phyloP scores from a whole-genome alignment of 495 filamentous ascomycete species.

The Xylaria acuta region DNA sequence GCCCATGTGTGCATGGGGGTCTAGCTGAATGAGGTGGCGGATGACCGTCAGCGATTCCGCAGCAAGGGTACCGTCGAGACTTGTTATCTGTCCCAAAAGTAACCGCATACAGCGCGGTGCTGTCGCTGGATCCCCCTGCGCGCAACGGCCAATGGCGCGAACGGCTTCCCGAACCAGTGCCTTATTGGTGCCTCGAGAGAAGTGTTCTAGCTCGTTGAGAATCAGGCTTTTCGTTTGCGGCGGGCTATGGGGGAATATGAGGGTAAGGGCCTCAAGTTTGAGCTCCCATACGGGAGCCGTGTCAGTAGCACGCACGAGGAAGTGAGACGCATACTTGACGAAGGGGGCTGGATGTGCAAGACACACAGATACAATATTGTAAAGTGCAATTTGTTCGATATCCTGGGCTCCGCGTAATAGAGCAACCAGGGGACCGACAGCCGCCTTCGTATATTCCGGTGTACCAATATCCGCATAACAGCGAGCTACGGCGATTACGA shows the following conservation, averaged over 20 bases:
- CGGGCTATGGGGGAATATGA: slow-evolving; percentile 85
- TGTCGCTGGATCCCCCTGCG: slow-evolving; percentile 73
- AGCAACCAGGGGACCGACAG: slow-evolving; percentile 84
- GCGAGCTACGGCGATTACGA: slow-evolving; percentile 85
- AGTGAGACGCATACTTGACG: slow-evolving; percentile 83
- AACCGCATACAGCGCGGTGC: slow-evolving; percentile 79
- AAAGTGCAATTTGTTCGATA: slow-evolving; percentile 85
- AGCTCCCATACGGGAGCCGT: slow-evolving; percentile 84
- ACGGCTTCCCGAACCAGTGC: slow-evolving; percentile 86
- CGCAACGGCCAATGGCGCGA: slow-evolving; percentile 89
- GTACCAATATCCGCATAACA: slow-evolving; percentile 86
- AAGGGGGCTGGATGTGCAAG: slow-evolving; percentile 75
- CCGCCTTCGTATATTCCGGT: slow-evolving; percentile 68
- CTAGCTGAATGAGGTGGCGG: slow-evolving; percentile 91
- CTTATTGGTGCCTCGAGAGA: slow-evolving; percentile 77
- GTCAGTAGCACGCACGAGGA: slow-evolving; percentile 82
- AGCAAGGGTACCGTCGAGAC: slow-evolving; percentile 81
- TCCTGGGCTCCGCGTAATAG: slow-evolving; percentile 83
- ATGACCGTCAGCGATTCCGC: slow-evolving; percentile 93
- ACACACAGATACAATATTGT: slow-evolving; percentile 91
- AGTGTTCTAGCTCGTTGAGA: slow-evolving; percentile 90
- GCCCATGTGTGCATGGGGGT: slow-evolving; percentile 72
- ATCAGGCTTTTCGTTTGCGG: slow-evolving; percentile 81
- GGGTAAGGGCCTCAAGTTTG: slow-evolving; percentile 87
- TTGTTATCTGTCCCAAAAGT: slow-evolving; percentile 82